A percentile compares a stretch with the other conserved stretches of the same genome.
Conservation (phyloP, 805 yeast genomes). For the Blastobotrys peoriensis region DNA sequence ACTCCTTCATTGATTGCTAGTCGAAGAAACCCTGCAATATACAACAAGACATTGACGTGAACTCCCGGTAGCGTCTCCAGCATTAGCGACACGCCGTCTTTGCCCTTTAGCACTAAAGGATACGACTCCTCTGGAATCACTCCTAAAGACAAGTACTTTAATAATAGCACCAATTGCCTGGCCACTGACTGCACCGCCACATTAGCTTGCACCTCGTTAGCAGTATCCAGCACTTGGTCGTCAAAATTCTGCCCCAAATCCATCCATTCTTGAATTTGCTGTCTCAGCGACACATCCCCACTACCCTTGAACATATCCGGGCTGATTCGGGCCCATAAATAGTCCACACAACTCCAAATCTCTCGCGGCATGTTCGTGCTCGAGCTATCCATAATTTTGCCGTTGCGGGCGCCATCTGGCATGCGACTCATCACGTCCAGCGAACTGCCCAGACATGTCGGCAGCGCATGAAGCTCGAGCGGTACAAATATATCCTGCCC, state of each 20-base stretch:
- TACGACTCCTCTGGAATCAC: constrained; percentile 32
- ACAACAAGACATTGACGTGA: constrained; percentile 39
- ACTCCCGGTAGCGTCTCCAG: constrained; percentile 37
- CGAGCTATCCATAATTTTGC: constrained; percentile 11
- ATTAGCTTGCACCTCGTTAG: constrained; percentile 24
- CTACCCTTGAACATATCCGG: constrained; percentile 22
- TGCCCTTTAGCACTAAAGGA: constrained; percentile 21
- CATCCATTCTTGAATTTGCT: constrained; percentile 31
- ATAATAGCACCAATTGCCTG: constrained; percentile 23
- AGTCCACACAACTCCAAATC: constrained; percentile 31
- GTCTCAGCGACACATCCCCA: constrained; percentile 23
- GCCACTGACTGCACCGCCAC: constrained; percentile 40
- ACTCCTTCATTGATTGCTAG: constrained; percentile 27
- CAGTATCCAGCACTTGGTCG: constrained; percentile 23
- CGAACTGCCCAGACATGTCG: constrained; percentile 30
- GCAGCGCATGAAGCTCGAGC: constrained; percentile 22
- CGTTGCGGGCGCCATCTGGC: constrained; percentile 22
- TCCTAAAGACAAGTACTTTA: constrained; percentile 37
- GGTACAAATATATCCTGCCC: constrained; percentile 30
- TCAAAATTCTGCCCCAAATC: constrained; percentile 31
- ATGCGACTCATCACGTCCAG: constrained; percentile 22
- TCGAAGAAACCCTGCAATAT: constrained; percentile 35
- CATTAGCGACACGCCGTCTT: constrained; percentile 29
- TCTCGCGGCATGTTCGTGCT: constrained; percentile 30
- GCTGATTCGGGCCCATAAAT: constrained; percentile 24